Percentiles rank a stretch among this genome's conserved stretches.
These are phyloP conservation scores for Eimeria falciformis DNA, from an alignment of 169 alveolate species.

Conservation along the genomic window DNA sequence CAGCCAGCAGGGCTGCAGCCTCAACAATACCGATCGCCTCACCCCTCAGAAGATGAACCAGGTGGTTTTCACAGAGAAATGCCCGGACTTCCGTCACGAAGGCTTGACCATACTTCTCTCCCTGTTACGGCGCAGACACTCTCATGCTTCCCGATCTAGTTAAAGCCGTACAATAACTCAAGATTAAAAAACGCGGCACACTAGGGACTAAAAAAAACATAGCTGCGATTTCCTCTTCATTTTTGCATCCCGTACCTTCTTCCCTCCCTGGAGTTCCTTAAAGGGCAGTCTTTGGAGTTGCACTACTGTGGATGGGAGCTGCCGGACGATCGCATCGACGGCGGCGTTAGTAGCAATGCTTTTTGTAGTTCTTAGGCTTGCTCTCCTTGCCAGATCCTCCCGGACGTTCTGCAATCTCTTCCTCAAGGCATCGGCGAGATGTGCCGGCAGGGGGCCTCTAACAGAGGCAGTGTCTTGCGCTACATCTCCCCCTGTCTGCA, in stretches of 20 bases:
- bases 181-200: too few relatives aligned
- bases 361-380: background rate
- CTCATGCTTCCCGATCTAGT: too few relatives aligned
- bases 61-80: conserved; percentile 35
- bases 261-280: conserved; percentile 27
- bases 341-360: conserved; percentile 24
- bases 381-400: conserved; percentile 1
- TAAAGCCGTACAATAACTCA: too few relatives aligned
- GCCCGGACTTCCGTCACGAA: conserved; percentile 32
- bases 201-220: too few relatives aligned
- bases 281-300: conserved; percentile 24
- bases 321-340: background rate
- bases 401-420: background rate
- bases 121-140: background rate
- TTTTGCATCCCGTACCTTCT: background rate
- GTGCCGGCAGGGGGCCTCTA: background rate
- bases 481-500: too few relatives aligned
- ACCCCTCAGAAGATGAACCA: conserved; percentile 11
- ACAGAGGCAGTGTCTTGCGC: too few relatives aligned
- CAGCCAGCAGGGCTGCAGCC: background rate
- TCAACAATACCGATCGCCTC: background rate
- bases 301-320: background rate
- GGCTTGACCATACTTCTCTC: conserved; percentile 24
- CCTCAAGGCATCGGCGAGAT: background rate
- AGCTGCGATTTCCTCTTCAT: too few relatives aligned